phyloP scores from a whole-genome alignment of 768 basidiomycete species.

The Amanita phalloides region DNA sequence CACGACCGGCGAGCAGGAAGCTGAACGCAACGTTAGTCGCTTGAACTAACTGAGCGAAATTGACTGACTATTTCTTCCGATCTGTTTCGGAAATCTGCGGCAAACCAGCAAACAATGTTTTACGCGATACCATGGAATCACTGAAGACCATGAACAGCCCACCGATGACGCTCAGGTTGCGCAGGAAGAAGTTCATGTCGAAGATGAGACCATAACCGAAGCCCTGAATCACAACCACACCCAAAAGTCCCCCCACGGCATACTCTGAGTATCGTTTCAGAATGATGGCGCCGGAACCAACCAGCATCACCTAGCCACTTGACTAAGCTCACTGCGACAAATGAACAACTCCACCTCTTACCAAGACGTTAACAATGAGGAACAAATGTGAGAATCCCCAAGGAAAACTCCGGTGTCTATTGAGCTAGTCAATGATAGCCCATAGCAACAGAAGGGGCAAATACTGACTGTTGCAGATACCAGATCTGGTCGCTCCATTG shows the following conservation, averaged over 20 bases:
- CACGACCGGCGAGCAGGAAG: constrained; percentile 94
- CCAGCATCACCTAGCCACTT: constrained; percentile 70
- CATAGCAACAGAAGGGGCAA: not conserved
- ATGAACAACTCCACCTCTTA: constrained; percentile 30
- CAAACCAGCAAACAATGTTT: constrained; percentile 83
- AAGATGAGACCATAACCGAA: constrained; percentile 99
- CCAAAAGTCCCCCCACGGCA: constrained; percentile 81
- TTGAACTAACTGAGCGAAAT: not conserved
- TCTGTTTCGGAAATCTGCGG: constrained; percentile 90
- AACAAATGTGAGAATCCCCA: constrained; percentile 94
- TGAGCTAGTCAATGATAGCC: constrained; percentile 8
- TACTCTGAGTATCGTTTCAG: constrained; percentile 80
- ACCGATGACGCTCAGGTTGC: constrained; percentile 95
- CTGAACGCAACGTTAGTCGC: constrained; percentile 25
- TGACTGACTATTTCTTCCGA: constrained; percentile 90
- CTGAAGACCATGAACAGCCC: constrained; percentile 99
- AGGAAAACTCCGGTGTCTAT: constrained; percentile 88
- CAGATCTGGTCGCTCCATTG: constrained; percentile 98
- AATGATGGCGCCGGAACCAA: constrained; percentile 78
- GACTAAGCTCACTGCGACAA: not conserved
- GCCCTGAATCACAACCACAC: constrained; percentile 90
- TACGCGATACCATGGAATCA: constrained; percentile 84
- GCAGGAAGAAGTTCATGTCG: constrained; percentile 99
- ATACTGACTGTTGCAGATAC: constrained; percentile 87
- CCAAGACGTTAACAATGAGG: constrained; percentile 83